Evolutionary conservation across 2,329 filamentous ascomycete species (phyloP).

Genomic region (Penicillium sp.): DNA sequence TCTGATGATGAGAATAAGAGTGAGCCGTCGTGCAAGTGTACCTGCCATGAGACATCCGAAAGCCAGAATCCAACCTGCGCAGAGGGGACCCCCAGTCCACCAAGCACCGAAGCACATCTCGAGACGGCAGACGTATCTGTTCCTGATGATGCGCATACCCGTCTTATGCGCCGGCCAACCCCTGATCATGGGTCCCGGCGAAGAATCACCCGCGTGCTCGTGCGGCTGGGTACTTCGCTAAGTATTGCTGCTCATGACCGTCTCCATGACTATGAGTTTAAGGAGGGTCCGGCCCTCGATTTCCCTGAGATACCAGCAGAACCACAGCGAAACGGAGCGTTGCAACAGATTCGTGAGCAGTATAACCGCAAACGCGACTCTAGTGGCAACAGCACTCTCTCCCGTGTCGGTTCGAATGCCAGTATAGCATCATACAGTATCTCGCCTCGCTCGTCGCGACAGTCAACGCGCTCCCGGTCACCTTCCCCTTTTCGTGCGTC

Average conservation of each 20-base stretch:
- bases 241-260: constrained; percentile 3
- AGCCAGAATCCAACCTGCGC: too few species aligned
- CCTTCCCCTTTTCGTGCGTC: not conserved
- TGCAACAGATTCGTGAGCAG: constrained; percentile 1
- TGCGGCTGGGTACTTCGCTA: not conserved
- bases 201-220: not conserved
- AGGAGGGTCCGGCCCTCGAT: not conserved
- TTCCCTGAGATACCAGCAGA: constrained; percentile 11
- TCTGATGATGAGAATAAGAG: not conserved
- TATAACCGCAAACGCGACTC: not conserved
- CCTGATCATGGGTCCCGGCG: not conserved
- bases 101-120: not conserved
- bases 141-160: not conserved
- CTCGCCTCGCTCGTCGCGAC: not conserved
- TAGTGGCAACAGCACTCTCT: not conserved
- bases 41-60: not conserved
- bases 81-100: not conserved
- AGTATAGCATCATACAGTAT: not conserved
- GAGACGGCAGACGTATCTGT: not conserved
- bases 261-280: constrained; percentile 4
- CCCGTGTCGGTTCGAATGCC: not conserved
- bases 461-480: constrained; percentile 1
- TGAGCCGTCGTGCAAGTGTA: not conserved
- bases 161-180: not conserved
- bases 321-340: not conserved